Conservation (phyloP, 257 asterid genomes). For the Solanum tacnaense region DNA sequence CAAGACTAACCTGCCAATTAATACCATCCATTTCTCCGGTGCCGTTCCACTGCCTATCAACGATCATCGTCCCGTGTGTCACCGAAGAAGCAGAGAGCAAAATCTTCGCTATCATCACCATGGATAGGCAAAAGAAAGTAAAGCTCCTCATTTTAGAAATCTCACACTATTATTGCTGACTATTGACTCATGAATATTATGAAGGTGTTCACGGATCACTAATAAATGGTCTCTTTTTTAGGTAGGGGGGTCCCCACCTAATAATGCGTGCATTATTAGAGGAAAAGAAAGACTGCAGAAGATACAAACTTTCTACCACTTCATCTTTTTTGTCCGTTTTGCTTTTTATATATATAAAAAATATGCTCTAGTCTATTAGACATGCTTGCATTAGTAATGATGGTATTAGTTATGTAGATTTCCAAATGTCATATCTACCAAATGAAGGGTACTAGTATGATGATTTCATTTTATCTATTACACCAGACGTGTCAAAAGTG, state of each 20-base stretch:
- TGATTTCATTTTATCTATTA: too few species aligned
- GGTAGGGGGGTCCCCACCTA: background rate
- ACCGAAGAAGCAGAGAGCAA: background rate
- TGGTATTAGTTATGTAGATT: too few species aligned
- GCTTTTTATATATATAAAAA: background rate
- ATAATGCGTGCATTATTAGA: background rate
- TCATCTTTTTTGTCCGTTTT: background rate
- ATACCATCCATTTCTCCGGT: background rate
- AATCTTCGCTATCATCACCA: background rate
- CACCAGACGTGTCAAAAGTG: too few species aligned
- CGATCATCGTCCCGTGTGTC: background rate
- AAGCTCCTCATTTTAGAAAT: background rate
- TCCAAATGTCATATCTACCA: too few species aligned
- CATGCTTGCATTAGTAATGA: too few species aligned
- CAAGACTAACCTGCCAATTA: background rate
- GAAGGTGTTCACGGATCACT: background rate
- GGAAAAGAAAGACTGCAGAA: background rate
- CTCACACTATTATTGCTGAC: background rate
- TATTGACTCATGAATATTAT: background rate
- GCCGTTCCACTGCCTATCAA: background rate
- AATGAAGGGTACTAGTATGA: too few species aligned
- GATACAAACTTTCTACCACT: background rate
- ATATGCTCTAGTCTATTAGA: too few species aligned
- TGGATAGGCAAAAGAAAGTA: background rate
- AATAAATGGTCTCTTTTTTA: background rate